Evolutionary conservation across 2,329 filamentous ascomycete species (phyloP), one percentile per base, ranked within the genome.

Genomic region (Periconia sp.): DNA sequence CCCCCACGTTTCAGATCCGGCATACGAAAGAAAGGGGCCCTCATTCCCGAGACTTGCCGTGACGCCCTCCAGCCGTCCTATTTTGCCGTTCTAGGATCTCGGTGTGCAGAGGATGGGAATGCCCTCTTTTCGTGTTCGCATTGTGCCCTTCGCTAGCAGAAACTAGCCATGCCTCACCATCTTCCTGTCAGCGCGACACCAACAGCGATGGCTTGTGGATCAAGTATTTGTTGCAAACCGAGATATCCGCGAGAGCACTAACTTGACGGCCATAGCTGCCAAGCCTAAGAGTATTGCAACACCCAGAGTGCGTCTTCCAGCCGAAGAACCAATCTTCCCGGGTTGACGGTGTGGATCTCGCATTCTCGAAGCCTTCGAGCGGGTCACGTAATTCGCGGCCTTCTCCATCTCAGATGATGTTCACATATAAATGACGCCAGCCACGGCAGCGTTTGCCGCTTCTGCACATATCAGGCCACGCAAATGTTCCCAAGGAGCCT

Each of bases 1-100:
- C 48, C 52, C 52, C 52, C 52, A 55, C 52, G 49, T 52, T 55
- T 55, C 49, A 55, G 46, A 44, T 47, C 42, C 28, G 30, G 31
- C 36, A 26, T 34, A 40, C 32, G 31, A 3, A 28, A 33, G 22
- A 45, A 48, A 49, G 47, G 46, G 43, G 40, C 18, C 5, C 17
- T 30, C 19, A 18, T 40, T 42, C 35, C 41, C 38, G 42, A 29
- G 36, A 32, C 19, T 42, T 40, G 37, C 41, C 30, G 29, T 32
- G 22, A 15, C 36, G 29, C 26, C 18, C 33, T 18, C 26, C 15
- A 35, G 33, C 25, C 28, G 19, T 15, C 16, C 13, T 19, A 13
- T 36, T n/a, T n/a, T 15, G 32, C 32, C 32, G 32, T 24, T 10
- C 32, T 23, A n/a, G 32, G 17, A 5, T 32, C 7, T 32, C 15